phyloP scores from a whole-genome alignment of 805 yeast species.

The Wilhelminamyces savonicus region DNA sequence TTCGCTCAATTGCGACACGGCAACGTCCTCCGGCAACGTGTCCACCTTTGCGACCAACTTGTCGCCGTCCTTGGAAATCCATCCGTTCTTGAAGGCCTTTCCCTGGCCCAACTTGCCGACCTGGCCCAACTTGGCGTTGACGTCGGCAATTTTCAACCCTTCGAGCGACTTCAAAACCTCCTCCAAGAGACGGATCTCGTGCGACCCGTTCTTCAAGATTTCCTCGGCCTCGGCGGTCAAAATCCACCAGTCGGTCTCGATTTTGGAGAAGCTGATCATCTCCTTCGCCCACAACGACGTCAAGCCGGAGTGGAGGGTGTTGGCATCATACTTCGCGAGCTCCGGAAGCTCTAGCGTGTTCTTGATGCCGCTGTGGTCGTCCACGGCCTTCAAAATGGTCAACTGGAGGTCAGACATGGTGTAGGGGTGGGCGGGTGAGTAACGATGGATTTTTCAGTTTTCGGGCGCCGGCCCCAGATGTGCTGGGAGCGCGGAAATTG shows the following conservation, averaged over 20 bases:
- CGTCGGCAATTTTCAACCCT: conserved; percentile 77
- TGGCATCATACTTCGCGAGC: conserved; percentile 62
- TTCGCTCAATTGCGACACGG: conserved; percentile 55
- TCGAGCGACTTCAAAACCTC: conserved; percentile 71
- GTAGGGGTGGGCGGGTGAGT: background rate
- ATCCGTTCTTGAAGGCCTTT: conserved; percentile 93
- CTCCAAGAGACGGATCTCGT: conserved; percentile 73
- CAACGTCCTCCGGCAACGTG: conserved; percentile 56
- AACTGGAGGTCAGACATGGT: conserved; percentile 66
- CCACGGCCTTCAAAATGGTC: conserved; percentile 57
- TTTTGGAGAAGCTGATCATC: conserved; percentile 68
- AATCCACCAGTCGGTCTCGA: conserved; percentile 70
- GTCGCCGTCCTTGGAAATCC: conserved; percentile 89
- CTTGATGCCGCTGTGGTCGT: conserved; percentile 48
- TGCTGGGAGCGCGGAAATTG: too few species aligned
- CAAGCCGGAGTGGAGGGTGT: conserved; percentile 71
- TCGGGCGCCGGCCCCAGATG: background rate
- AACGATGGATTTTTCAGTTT: background rate
- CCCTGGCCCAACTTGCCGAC: conserved; percentile 93
- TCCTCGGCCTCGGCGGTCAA: conserved; percentile 80
- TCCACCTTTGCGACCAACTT: conserved; percentile 58
- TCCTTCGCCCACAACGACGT: conserved; percentile 79
- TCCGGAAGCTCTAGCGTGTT: conserved; percentile 54
- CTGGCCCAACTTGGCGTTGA: conserved; percentile 63
- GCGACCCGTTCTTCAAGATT: conserved; percentile 77